Evolutionary conservation across 2,329 filamentous ascomycete genomes (phyloP).

Genomic region (Dryadomyces quercus-mongolicae): DNA sequence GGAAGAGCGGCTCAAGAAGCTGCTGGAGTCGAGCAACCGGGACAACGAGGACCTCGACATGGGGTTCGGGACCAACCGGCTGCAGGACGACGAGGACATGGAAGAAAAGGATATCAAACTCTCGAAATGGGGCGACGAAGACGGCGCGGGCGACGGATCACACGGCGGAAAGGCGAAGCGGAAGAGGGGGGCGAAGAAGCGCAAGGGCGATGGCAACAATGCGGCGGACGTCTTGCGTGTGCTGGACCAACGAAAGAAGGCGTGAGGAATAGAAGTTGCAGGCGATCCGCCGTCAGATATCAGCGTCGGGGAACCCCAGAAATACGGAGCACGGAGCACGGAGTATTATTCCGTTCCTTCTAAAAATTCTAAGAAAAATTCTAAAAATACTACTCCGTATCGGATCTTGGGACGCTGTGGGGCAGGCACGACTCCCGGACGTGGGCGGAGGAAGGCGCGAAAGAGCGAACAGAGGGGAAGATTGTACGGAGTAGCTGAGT

Average conservation of each 20-base stretch:
- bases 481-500: background rate
- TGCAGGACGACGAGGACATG: conserved; percentile 78
- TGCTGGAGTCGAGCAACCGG: conserved; percentile 61
- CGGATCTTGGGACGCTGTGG: too few species aligned
- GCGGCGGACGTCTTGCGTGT: conserved; percentile 70
- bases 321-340: background rate
- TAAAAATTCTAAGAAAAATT: too few species aligned
- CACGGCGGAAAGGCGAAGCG: conserved; percentile 41
- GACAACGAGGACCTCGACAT: conserved; percentile 89
- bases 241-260: conserved; percentile 43
- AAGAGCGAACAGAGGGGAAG: background rate
- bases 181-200: conserved; percentile 62
- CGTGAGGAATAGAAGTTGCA: background rate
- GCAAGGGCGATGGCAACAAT: conserved; percentile 67
- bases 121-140: conserved; percentile 47
- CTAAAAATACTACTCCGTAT: too few species aligned
- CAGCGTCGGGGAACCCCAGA: background rate
- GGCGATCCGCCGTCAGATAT: too few species aligned
- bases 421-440: too few species aligned
- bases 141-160: conserved; percentile 30
- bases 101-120: conserved; percentile 58
- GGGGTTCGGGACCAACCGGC: conserved; percentile 80
- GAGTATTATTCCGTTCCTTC: background rate
- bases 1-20: conserved; percentile 57
- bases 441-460: too few species aligned